phyloP scores from a whole-genome alignment of 2,329 filamentous ascomycete genomes.

The Exserohilum turcica region DNA sequence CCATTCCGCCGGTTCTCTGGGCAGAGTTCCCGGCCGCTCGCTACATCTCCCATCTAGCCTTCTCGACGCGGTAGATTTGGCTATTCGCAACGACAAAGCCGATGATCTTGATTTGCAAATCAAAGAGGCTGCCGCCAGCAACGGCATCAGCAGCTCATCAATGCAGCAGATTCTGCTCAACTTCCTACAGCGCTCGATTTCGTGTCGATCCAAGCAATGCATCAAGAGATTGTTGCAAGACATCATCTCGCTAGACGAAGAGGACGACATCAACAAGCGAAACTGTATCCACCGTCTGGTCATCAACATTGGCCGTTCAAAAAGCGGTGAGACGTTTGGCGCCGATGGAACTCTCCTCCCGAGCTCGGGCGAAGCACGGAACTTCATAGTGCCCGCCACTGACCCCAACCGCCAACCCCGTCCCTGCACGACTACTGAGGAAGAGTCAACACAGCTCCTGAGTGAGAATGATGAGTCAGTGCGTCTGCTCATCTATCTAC shows the following conservation, averaged over 20 bases:
- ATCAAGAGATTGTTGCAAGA: conserved; percentile 73
- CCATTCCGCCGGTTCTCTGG: conserved; percentile 71
- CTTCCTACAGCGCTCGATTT: conserved; percentile 77
- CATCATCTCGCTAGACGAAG: conserved; percentile 76
- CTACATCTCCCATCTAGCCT: conserved; percentile 71
- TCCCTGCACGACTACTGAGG: conserved; percentile 68
- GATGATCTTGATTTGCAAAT: conserved; percentile 61
- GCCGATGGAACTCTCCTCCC: conserved; percentile 59
- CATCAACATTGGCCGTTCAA: conserved; percentile 83
- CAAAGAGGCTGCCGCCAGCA: conserved; percentile 60
- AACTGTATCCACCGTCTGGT: conserved; percentile 93
- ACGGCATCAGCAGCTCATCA: conserved; percentile 54
- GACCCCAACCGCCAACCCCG: conserved; percentile 67
- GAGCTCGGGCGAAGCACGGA: conserved; percentile 62
- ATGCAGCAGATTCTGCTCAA: conserved; percentile 76
- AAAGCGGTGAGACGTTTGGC: conserved; percentile 57
- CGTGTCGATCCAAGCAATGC: conserved; percentile 68
- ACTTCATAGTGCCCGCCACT: conserved; percentile 80
- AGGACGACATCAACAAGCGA: conserved; percentile 89
- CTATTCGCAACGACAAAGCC: conserved; percentile 71
- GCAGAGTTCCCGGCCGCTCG: conserved; percentile 75
- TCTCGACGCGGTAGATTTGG: conserved; percentile 73
- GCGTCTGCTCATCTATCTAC: conserved; percentile 64
- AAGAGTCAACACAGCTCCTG: conserved; percentile 63
- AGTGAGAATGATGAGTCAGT: conserved; percentile 76